Evolutionary conservation across 495 filamentous ascomycete species (phyloP), one percentile per base, ranked within the genome.

Genomic region (Penicillium diatomitis): DNA sequence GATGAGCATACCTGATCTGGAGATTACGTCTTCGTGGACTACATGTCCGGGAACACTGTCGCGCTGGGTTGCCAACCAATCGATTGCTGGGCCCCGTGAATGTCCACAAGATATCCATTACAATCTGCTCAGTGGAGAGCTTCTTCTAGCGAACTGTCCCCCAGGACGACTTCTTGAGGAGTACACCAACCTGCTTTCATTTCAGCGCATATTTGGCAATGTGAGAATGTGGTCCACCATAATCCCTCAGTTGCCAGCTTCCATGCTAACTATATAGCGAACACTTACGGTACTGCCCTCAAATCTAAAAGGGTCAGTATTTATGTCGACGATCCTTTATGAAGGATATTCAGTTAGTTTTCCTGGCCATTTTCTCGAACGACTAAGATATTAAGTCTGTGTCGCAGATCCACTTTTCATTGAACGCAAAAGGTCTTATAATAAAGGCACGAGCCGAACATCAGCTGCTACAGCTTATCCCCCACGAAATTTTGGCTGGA

Each of bases 381-480:
- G 44, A 38, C 11, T 10, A 11, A 28, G 44, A 37, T 38, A 31
- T 32, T 38, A 41, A 33, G 32, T 32, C 35, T 20, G 3, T 39
- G 5, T 31, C 20, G 27, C 31, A 54, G 55, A 38, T 77, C 9
- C 54, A 68, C 48, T 70, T 81, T 50, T 65, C 65, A 3, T 51
- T 72, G 30, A 6, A 58, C 4, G 29, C 52, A 1, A 37, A 33
- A 2, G 52, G 66, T 6, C 52, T 71, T 27, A 20, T 65, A 9
- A 38, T 66, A 8, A 51, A 54, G 32, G 51, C 56, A 3, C n/a
- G 20, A 41, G 38, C 36, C 32, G 28, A 43, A 5, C 38, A 30
- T 8, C 50, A 60, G 4, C 47, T 50, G 0, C 68, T 64, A 7
- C 74, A 81, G 51, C 54, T 77, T 0, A 52, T 84, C 9, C 74